phyloP scores from a whole-genome alignment of 495 filamentous ascomycete species.

The Aspergillus sclerotioniger region DNA sequence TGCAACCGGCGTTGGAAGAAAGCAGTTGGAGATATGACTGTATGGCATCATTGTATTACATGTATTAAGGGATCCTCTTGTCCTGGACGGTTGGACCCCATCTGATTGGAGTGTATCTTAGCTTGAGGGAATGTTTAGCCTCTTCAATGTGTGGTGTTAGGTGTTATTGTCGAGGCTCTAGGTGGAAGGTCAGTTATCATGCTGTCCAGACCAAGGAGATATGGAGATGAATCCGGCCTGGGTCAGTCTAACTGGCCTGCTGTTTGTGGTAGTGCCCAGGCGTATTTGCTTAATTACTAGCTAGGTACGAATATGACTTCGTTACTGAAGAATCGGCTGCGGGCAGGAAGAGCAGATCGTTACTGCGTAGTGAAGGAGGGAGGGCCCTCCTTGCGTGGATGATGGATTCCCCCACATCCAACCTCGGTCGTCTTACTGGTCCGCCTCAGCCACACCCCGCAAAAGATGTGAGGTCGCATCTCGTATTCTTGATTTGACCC shows the following conservation, averaged over 20 bases:
- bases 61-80: background rate
- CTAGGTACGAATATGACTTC: no score
- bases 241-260: background rate
- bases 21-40: background rate
- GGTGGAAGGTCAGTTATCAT: background rate
- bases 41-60: conserved; percentile 1
- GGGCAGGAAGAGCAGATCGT: no score
- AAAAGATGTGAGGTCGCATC: no score
- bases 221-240: no score
- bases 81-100: background rate
- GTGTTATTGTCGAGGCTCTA: background rate
- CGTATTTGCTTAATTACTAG: no score
- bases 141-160: background rate
- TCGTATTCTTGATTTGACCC: no score
- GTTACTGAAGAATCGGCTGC: no score
- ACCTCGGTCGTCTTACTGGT: no score
- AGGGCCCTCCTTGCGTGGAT: no score
- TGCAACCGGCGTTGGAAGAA: background rate
- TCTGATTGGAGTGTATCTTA: background rate
- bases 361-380: no score
- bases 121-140: background rate
- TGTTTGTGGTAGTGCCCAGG: background rate
- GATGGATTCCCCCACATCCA: no score
- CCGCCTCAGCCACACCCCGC: no score
- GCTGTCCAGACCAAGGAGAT: background rate